Evolutionary conservation across 176 grass and related monocot genomes (phyloP), one percentile per base, ranked within the genome.

Genomic region (Ananas comosus): DNA sequence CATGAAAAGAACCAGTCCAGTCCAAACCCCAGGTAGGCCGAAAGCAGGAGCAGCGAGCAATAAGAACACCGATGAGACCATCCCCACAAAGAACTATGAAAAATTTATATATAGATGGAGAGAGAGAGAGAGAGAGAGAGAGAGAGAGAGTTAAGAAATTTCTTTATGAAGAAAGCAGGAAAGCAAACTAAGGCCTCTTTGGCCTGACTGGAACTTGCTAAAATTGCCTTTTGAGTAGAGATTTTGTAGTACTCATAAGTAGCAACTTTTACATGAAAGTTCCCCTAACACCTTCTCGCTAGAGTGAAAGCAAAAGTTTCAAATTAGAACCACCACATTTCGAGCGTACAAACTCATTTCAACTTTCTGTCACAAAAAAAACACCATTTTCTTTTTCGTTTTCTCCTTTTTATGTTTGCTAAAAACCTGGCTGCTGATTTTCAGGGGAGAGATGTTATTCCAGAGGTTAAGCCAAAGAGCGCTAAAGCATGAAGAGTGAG

Each of bases 1-100:
- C 93, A 96, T 96, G 64, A 96, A 92, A 0, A 96, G 67, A 79
- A 80, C 53, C 24, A 96, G 84, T 22, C 92, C 92, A 51, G 86
- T 59, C 92, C 88, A 96, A 23, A 96, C 70, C 12, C 92, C 92
- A 83, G 79, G 58, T 0, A 96, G 88, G 28, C 92, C 92, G 73
- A 92, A 89, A 3, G 50, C 76, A 72, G 86, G 86, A 83, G 88
- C 82, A 51, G 70, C 76, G 1, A 68, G 51, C 23, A 89, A 70
- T 28, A 96, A 77, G 68, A 83, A 89, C 33, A 73, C 18, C 48
- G 86, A 96, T 58, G 92, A 87, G 48, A 87, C 68, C 49, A 82
- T 13, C 16, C 83, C 88, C 0, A 79, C 83, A 1, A 87, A 86
- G 50, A 92, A 57, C 92, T 96, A 80, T 69, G 16, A 54, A 33